Conservation (phyloP, 2,329 filamentous ascomycete genomes). For the Ascochyta rabiei region DNA sequence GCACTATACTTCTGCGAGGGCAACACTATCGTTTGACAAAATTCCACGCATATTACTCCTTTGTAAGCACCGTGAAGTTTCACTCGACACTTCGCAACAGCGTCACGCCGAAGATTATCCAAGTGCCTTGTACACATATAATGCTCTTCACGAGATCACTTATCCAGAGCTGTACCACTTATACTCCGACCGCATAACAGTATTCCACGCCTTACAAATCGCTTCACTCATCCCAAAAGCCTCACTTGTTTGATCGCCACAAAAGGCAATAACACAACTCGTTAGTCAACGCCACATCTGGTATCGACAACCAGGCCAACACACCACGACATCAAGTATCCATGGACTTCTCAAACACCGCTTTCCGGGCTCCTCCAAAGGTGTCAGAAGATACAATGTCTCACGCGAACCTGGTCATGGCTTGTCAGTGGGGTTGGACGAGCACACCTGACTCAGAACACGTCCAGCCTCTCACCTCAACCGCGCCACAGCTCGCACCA, state of each 20-base stretch:
- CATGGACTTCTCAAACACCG: slow-evolving; percentile 43
- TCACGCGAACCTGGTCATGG: slow-evolving; percentile 41
- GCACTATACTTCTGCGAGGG: background rate
- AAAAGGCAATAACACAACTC: slow-evolving; percentile 33
- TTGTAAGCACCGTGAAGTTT: slow-evolving; percentile 1
- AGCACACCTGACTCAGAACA: slow-evolving; percentile 28
- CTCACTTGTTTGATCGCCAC: slow-evolving; percentile 1
- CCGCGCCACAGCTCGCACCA: slow-evolving; percentile 14
- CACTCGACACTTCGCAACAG: slow-evolving; percentile 20
- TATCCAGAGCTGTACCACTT: slow-evolving; percentile 22
- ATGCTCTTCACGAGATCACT: slow-evolving; percentile 30
- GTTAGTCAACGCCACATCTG: slow-evolving; percentile 27
- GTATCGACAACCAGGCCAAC: slow-evolving; percentile 23
- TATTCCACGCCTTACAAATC: slow-evolving; percentile 1
- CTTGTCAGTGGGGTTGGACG: slow-evolving; percentile 44
- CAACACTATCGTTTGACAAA: slow-evolving; percentile 18
- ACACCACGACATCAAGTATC: background rate
- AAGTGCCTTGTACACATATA: slow-evolving; percentile 32
- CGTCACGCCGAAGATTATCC: slow-evolving; percentile 23
- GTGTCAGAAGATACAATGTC: slow-evolving; percentile 43
- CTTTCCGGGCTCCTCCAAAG: slow-evolving; percentile 27
- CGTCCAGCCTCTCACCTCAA: slow-evolving; percentile 16
- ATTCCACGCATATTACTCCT: slow-evolving; percentile 12
- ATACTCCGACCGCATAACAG: slow-evolving; percentile 14
- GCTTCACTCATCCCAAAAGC: slow-evolving; percentile 7